Conservation (phyloP, 2,329 filamentous ascomycete species). For the Epichloe uncinata region DNA sequence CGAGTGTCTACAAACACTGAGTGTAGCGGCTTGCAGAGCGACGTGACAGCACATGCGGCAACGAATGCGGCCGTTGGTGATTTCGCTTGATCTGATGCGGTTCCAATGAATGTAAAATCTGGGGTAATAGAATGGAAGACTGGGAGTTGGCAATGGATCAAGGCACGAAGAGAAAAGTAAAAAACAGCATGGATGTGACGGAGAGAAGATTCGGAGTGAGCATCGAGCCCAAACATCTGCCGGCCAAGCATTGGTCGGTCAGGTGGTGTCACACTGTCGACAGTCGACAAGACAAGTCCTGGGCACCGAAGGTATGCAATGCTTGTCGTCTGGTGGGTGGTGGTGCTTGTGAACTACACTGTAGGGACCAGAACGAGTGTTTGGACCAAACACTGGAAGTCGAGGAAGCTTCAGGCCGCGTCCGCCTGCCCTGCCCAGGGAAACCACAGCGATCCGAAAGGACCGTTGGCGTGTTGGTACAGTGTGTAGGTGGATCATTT, state of each 20-base stretch:
- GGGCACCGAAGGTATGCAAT: no score
- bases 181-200: not conserved
- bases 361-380: no score
- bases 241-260: not conserved
- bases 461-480: no score
- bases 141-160: not conserved
- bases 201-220: not conserved
- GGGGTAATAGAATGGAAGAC: not conserved
- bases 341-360: not conserved
- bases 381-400: no score
- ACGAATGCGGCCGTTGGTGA: not conserved
- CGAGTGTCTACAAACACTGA: not conserved
- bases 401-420: no score
- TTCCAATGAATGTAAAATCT: not conserved
- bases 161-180: not conserved
- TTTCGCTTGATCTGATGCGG: not conserved
- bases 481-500: no score
- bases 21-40: not conserved
- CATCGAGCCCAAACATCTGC: constrained; percentile 2
- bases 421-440: no score
- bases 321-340: not conserved
- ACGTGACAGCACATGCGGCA: not conserved
- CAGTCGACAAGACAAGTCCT: not conserved
- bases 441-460: no score
- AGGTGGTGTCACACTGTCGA: constrained; percentile 4